A percentile compares a stretch with the other conserved stretches of the same genome.
Evolutionary conservation across 805 yeast species (phyloP).

Genomic region (Metschnikowia kofuensis): DNA sequence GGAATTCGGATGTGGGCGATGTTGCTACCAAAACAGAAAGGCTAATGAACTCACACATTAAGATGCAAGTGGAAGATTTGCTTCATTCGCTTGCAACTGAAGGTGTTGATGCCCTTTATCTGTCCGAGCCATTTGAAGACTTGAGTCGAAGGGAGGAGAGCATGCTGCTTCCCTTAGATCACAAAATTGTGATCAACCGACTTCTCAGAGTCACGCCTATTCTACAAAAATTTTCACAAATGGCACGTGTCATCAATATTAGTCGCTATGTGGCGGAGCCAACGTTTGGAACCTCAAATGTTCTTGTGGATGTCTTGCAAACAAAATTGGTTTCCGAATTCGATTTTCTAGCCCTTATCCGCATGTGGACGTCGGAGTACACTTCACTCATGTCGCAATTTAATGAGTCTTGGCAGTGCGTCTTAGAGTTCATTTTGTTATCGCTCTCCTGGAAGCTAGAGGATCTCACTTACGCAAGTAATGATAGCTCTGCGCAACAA

Average conservation of each 20-base stretch:
- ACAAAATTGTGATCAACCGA: constrained; percentile 15
- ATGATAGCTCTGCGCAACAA: constrained; percentile 19
- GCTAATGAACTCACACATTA: constrained; percentile 22
- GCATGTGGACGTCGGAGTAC: constrained; percentile 23
- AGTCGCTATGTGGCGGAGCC: constrained; percentile 20
- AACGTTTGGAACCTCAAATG: constrained; percentile 11
- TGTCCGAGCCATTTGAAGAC: constrained; percentile 9
- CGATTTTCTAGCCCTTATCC: constrained; percentile 19
- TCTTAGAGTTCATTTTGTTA: constrained; percentile 27
- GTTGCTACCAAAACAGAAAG: constrained; percentile 4
- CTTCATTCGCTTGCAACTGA: constrained; percentile 17
- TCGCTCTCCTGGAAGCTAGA: constrained; percentile 36
- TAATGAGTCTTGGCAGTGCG: constrained; percentile 15
- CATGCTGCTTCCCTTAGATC: constrained; percentile 15
- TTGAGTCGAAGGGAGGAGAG: constrained; percentile 12
- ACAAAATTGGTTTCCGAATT: constrained; percentile 21
- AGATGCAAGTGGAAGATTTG: constrained; percentile 23
- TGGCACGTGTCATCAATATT: constrained; percentile 27
- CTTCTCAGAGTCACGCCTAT: constrained; percentile 17
- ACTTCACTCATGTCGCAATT: constrained; percentile 12
- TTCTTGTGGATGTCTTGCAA: constrained; percentile 17
- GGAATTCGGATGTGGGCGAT: constrained; percentile 2
- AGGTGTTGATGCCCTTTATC: constrained; percentile 6
- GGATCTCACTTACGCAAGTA: constrained; percentile 24
- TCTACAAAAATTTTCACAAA: constrained; percentile 23